Evolutionary conservation across 148 eudicot genomes (phyloP), one percentile per base, ranked within the genome.

Genomic region (Gaultheria prostrata): DNA sequence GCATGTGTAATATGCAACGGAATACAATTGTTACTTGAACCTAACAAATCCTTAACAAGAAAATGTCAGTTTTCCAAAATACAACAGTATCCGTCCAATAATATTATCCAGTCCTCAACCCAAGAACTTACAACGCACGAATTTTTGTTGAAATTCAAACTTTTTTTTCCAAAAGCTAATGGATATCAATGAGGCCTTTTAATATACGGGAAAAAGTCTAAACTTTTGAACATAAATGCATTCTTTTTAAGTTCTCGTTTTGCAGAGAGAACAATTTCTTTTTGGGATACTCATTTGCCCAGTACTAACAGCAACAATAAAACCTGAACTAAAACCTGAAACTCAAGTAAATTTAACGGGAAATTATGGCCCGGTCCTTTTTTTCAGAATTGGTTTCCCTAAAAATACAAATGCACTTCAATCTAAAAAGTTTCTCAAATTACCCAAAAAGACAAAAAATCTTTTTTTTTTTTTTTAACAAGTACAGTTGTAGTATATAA

Each of bases 301-400:
- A 13, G 30, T 11, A 11, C 11, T 4, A 72, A 39, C 43, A 10
- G 46, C 18, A 80, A n/a, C 73, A 10, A 54, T 48, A 43, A 43
- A 39, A 69, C 39, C 53, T 8, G 77, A 24, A 79, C 26, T 70
- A 1, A 79, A 74, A 28, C 26, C 30, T 39, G 51, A 30, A 81
- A 45, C 54, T 43, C 65, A 59, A 26, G 24, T 4, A 69, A 78
- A 84, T 3, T 78, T 10, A 88, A 57, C 3, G 67, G 67, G 3
- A 59, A 8, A 26, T 20, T 59, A 7, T 3, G 12, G 26, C 3
- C 12, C 2, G 2, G 15, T 26, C 17, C 71, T 65, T 26, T 65
- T 65, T 28, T 26, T 28, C 15, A 0, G 33, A 28, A 65, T 26
- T 24, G 26, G 15, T 3, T 65, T n/a, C 6, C 71, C 71, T 11